Percentiles rank a stretch among this genome's conserved stretches.
These are phyloP conservation scores for Ogataea sp. DNA, from an alignment of 805 yeast species.

Conservation along the genomic window DNA sequence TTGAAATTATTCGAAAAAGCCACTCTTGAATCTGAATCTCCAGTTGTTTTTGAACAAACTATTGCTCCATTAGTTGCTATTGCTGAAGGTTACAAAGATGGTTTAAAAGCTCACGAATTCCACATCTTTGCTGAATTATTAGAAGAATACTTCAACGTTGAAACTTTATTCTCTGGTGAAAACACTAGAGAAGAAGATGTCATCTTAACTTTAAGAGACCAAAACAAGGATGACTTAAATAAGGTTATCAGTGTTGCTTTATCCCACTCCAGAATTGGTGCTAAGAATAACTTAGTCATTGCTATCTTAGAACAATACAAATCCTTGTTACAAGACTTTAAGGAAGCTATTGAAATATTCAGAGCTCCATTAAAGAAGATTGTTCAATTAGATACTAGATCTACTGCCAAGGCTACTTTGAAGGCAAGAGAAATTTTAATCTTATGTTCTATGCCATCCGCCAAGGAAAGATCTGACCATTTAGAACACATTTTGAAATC, in stretches of 20 bases:
- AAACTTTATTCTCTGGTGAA: slow-evolving; percentile 67
- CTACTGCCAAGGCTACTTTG: slow-evolving; percentile 87
- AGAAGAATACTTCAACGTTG: slow-evolving; percentile 69
- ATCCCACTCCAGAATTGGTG: slow-evolving; percentile 89
- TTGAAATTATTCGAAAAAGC: slow-evolving; percentile 63
- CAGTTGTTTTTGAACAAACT: slow-evolving; percentile 43
- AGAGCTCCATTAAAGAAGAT: slow-evolving; percentile 67
- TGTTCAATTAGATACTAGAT: slow-evolving; percentile 84
- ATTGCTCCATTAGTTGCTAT: slow-evolving; percentile 70
- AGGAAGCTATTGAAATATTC: slow-evolving; percentile 58
- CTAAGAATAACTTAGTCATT: slow-evolving; percentile 82
- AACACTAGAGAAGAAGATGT: slow-evolving; percentile 84
- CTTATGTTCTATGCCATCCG: slow-evolving; percentile 94
- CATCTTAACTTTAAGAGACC: slow-evolving; percentile 79
- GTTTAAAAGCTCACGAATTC: slow-evolving; percentile 80
- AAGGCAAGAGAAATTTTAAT: slow-evolving; percentile 95
- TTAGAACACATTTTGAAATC: slow-evolving; percentile 91
- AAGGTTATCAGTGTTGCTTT: slow-evolving; percentile 67
- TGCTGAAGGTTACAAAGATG: slow-evolving; percentile 62
- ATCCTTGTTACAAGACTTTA: slow-evolving; percentile 65
- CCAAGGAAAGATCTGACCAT: slow-evolving; percentile 94
- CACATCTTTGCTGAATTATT: slow-evolving; percentile 62
- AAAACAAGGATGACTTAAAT: slow-evolving; percentile 65
- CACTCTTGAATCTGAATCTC: slow-evolving; percentile 40
- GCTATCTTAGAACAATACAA: slow-evolving; percentile 81